These are phyloP conservation scores for Sporobolomyces roseus DNA, from an alignment of 768 basidiomycete genomes.

Conservation along the genomic window DNA sequence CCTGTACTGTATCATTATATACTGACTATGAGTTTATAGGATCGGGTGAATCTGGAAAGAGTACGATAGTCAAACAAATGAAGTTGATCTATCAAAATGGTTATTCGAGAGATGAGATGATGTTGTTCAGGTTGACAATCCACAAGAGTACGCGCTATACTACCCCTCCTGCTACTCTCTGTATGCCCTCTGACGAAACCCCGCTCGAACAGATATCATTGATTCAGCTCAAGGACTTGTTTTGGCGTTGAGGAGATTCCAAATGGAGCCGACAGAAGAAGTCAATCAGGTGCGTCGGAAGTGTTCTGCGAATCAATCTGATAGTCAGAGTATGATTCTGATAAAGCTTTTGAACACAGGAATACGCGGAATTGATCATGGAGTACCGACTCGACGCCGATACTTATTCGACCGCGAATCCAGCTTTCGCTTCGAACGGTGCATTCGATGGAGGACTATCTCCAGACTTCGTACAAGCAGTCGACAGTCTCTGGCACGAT, in stretches of 20 bases:
- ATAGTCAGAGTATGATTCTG: too few species aligned
- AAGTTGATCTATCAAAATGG: slow-evolving; percentile 95
- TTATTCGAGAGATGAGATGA: slow-evolving; percentile 71
- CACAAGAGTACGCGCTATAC: slow-evolving; percentile 64
- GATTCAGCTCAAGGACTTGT: slow-evolving; percentile 84
- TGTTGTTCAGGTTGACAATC: slow-evolving; percentile 70
- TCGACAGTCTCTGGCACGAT: slow-evolving; percentile 55
- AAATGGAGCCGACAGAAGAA: slow-evolving; percentile 67
- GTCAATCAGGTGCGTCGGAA: slow-evolving; percentile 58
- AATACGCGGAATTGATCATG: slow-evolving; percentile 52
- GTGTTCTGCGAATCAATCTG: too few species aligned
- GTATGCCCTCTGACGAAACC: too few species aligned
- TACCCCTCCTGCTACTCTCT: too few species aligned
- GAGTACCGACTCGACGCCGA: slow-evolving; percentile 51
- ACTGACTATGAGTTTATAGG: slow-evolving; percentile 54
- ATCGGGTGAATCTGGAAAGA: slow-evolving; percentile 91
- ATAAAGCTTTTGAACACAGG: slow-evolving; percentile 43
- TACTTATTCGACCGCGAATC: slow-evolving; percentile 30
- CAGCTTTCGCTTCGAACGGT: neutral
- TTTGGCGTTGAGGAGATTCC: slow-evolving; percentile 78
- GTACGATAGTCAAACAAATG: slow-evolving; percentile 97
- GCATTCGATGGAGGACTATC: slow-evolving; percentile 43
- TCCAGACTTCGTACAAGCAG: slow-evolving; percentile 50
- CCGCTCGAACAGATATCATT: slow-evolving; percentile 69
- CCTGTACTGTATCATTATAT: neutral